Conservation (phyloP, 306 rosid species). For the Dryas drummondii region DNA sequence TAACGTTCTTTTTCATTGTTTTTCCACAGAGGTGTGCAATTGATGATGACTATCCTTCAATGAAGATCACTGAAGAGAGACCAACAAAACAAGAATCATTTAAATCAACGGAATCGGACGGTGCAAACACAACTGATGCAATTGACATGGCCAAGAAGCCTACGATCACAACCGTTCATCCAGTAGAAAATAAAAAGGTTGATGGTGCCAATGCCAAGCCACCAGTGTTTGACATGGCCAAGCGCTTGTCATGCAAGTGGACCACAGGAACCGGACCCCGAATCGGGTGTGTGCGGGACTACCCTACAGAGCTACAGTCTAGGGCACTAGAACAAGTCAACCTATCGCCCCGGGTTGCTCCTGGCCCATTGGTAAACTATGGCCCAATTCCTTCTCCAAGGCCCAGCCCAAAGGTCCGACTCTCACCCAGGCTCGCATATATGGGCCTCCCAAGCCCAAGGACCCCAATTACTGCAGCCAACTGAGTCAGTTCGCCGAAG, state of each 20-base stretch:
- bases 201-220: constrained; percentile 22
- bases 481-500: constrained; percentile 17
- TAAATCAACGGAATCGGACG: constrained; percentile 15
- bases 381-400: constrained; percentile 96
- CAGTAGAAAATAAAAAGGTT: constrained; percentile 31
- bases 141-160: constrained; percentile 22
- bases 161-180: constrained; percentile 18
- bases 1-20: neutral
- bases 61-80: constrained; percentile 26
- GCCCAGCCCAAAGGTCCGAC: constrained; percentile 84
- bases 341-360: constrained; percentile 61
- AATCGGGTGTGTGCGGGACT: constrained; percentile 91
- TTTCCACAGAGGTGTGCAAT: constrained; percentile 57
- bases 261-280: constrained; percentile 79
- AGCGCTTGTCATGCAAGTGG: constrained; percentile 78
- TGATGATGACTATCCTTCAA: constrained; percentile 70
- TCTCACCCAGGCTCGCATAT: constrained; percentile 64
- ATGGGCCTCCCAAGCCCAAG: constrained; percentile 91
- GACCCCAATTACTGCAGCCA: constrained; percentile 39
- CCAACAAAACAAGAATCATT: constrained; percentile 24
- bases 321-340: constrained; percentile 82
- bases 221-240: constrained; percentile 31
- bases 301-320: constrained; percentile 65
- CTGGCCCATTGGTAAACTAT: constrained; percentile 21
- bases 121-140: constrained; percentile 4